Conservation (phyloP, 495 filamentous ascomycete species). For the Daldinia decipiens region DNA sequence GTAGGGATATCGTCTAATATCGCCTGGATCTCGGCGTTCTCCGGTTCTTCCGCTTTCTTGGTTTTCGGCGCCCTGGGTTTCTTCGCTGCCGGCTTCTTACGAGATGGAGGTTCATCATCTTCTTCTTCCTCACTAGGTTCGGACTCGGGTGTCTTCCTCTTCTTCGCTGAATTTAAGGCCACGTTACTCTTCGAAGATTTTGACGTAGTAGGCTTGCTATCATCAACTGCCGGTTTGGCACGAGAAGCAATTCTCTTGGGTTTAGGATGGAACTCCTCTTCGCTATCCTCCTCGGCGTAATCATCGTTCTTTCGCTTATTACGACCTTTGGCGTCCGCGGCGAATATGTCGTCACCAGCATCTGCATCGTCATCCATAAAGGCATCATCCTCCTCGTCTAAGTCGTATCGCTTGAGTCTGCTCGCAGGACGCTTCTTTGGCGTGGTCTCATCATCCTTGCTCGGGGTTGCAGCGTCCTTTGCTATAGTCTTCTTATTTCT, state of each 20-base stretch:
- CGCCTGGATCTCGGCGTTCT: conserved; percentile 73
- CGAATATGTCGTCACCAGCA: conserved; percentile 78
- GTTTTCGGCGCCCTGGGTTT: conserved; percentile 67
- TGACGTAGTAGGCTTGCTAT: conserved; percentile 46
- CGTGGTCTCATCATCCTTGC: conserved; percentile 39
- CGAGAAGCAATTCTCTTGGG: conserved; percentile 60
- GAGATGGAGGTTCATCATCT: conserved; percentile 54
- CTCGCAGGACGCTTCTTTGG: conserved; percentile 49
- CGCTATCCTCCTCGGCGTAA: conserved; percentile 69
- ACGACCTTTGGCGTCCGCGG: conserved; percentile 66
- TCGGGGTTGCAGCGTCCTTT: conserved; percentile 38
- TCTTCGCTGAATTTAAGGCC: conserved; percentile 55
- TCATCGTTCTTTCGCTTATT: conserved; percentile 74
- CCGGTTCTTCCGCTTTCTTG: conserved; percentile 68
- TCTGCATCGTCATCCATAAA: conserved; percentile 70
- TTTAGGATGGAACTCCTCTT: conserved; percentile 64
- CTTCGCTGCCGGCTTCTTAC: conserved; percentile 70
- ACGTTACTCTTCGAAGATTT: conserved; percentile 53
- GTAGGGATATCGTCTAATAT: conserved; percentile 90
- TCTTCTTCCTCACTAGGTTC: conserved; percentile 58
- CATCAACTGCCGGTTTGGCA: conserved; percentile 53
- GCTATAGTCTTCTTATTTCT: conserved; percentile 49
- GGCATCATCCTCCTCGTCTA: conserved; percentile 59
- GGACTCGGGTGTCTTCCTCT: conserved; percentile 57
- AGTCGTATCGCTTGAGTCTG: conserved; percentile 45